Conservation (phyloP, 2,329 filamentous ascomycete species). For the Lachnellula cervina region DNA sequence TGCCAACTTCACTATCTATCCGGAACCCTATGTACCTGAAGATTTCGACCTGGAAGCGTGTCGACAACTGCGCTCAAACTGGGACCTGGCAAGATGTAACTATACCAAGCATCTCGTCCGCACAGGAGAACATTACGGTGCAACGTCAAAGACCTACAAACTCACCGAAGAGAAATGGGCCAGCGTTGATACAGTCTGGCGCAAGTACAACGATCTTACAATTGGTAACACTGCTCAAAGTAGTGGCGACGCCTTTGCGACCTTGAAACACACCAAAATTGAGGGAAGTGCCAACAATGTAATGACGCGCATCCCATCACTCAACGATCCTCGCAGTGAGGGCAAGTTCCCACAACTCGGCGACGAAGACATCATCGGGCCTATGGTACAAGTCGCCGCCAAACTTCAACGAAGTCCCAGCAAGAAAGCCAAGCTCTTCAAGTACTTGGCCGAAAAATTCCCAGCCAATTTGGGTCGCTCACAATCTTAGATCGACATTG, state of each 20-base stretch:
- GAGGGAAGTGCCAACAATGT: conserved; percentile 41
- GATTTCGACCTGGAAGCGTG: conserved; percentile 50
- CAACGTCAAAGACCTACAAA: conserved; percentile 81
- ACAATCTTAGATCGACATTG: background rate
- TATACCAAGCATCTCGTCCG: conserved; percentile 86
- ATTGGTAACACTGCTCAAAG: conserved; percentile 45
- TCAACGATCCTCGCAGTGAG: conserved; percentile 60
- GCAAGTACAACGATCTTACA: conserved; percentile 61
- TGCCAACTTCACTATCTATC: conserved; percentile 85
- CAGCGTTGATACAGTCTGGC: conserved; percentile 72
- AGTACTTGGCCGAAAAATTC: conserved; percentile 32
- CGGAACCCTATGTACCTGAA: conserved; percentile 71
- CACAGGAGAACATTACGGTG: conserved; percentile 84
- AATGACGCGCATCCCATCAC: conserved; percentile 61
- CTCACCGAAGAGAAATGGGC: conserved; percentile 88
- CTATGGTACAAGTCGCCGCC: conserved; percentile 54
- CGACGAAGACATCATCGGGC: conserved; percentile 89
- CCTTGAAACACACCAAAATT: conserved; percentile 37
- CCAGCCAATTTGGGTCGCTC: conserved; percentile 26
- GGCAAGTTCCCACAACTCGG: conserved; percentile 86
- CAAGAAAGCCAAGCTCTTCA: conserved; percentile 31
- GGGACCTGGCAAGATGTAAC: conserved; percentile 77
- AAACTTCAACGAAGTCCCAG: conserved; percentile 28
- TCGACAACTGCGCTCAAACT: conserved; percentile 67
- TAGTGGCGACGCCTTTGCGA: conserved; percentile 39